These are phyloP conservation scores for Trypanosoma congolense DNA, from an alignment of 208 protist species.

Conservation along the genomic window DNA sequence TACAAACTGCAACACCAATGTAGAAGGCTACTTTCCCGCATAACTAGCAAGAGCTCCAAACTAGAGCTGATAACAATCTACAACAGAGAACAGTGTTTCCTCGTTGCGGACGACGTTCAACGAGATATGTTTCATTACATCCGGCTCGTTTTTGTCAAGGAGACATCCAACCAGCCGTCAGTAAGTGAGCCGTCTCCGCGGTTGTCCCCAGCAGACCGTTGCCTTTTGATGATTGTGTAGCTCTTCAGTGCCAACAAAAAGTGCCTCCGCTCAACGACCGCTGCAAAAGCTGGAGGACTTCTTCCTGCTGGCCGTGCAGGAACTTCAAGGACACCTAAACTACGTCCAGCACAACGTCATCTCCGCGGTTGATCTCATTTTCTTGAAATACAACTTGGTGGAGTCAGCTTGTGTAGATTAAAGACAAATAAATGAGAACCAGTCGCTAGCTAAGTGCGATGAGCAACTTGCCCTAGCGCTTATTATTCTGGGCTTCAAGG, in stretches of 20 bases:
- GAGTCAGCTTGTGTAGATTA: slow-evolving; percentile 49
- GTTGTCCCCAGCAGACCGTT: slow-evolving; percentile 50
- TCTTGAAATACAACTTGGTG: slow-evolving; percentile 68
- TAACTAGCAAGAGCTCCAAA: slow-evolving; percentile 62
- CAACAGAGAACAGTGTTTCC: slow-evolving; percentile 85
- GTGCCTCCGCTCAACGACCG: slow-evolving; percentile 49
- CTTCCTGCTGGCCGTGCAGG: slow-evolving; percentile 82
- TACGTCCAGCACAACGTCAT: slow-evolving; percentile 83
- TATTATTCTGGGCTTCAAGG: slow-evolving; percentile 66
- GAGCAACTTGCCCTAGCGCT: slow-evolving; percentile 46
- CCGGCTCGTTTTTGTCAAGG: slow-evolving; percentile 80
- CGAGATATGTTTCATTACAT: slow-evolving; percentile 85
- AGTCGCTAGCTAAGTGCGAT: slow-evolving; percentile 3
- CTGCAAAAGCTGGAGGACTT: slow-evolving; percentile 79
- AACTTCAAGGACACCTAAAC: slow-evolving; percentile 83
- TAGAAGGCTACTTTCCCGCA: slow-evolving; percentile 66
- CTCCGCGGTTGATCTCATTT: slow-evolving; percentile 79
- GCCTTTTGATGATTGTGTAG: slow-evolving; percentile 72
- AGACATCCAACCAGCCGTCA: slow-evolving; percentile 44
- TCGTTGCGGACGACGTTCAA: slow-evolving; percentile 76
- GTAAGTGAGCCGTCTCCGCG: slow-evolving; percentile 38
- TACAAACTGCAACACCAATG: slow-evolving; percentile 89
- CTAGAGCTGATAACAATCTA: slow-evolving; percentile 81
- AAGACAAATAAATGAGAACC: slow-evolving; percentile 9
- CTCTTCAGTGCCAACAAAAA: slow-evolving; percentile 72